Conservation (phyloP, 345 rosid genomes). For the Draba incana region DNA sequence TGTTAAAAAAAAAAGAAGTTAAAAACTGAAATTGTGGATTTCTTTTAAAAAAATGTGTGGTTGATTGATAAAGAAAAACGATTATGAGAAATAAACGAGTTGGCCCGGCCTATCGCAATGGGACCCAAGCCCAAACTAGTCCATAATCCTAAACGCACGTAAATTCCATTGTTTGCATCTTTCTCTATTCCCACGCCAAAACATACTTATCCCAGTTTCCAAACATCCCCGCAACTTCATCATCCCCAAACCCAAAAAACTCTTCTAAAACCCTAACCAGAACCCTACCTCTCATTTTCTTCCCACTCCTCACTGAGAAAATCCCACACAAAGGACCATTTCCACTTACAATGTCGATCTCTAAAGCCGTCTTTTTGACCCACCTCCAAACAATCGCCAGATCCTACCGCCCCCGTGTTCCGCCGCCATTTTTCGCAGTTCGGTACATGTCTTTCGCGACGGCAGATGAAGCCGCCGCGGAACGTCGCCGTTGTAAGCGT, state of each 20-base stretch:
- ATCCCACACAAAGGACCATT: background rate
- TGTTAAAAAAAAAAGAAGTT: too few species aligned
- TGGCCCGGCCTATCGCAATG: too few species aligned
- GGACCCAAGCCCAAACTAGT: too few species aligned
- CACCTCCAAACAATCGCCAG: conserved; percentile 52
- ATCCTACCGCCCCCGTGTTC: conserved; percentile 34
- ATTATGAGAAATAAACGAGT: too few species aligned
- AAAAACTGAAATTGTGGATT: too few species aligned
- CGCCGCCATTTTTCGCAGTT: conserved; percentile 38
- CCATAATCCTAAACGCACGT: background rate
- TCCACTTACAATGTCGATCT: conserved; percentile 53
- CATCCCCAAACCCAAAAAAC: conserved; percentile 9
- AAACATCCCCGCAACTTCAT: conserved; percentile 29
- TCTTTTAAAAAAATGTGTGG: too few species aligned
- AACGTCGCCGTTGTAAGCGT: conserved; percentile 88
- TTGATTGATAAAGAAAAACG: too few species aligned
- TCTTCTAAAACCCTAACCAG: conserved; percentile 33
- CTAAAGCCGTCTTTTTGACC: conserved; percentile 53
- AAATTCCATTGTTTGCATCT: background rate
- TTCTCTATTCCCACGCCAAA: background rate
- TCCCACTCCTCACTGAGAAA: background rate
- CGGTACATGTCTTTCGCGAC: conserved; percentile 72
- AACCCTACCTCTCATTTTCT: conserved; percentile 13
- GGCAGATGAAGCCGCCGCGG: conserved; percentile 90
- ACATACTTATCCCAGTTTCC: conserved; percentile 28